Conservation (phyloP, 768 basidiomycete species). For the Mycena latifolia region DNA sequence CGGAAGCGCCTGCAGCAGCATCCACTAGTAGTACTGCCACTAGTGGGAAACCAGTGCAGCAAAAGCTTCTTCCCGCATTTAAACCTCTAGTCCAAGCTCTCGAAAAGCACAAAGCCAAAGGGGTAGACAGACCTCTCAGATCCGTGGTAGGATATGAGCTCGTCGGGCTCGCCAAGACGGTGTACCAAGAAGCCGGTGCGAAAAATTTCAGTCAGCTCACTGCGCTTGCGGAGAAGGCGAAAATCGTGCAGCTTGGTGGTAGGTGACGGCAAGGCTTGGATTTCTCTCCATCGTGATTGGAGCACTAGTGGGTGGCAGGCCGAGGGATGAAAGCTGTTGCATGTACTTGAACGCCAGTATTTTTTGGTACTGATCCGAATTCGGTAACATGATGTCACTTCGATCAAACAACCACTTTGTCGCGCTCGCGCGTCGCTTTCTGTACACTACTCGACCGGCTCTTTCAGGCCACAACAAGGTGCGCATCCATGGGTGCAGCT, state of each 20-base stretch:
- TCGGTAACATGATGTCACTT: neutral
- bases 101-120: slow-evolving; percentile 12
- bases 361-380: no score
- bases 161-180: slow-evolving; percentile 20
- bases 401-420: slow-evolving; percentile 1
- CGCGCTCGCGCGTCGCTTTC: slow-evolving; percentile 1
- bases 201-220: slow-evolving; percentile 48
- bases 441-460: slow-evolving; percentile 6
- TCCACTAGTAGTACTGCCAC: no score
- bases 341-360: no score
- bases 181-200: slow-evolving; percentile 48
- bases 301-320: neutral
- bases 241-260: slow-evolving; percentile 45
- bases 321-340: no score
- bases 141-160: slow-evolving; percentile 22
- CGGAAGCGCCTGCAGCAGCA: no score
- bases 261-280: slow-evolving; percentile 41
- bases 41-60: neutral
- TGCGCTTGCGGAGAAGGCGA: slow-evolving; percentile 42
- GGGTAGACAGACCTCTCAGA: slow-evolving; percentile 20
- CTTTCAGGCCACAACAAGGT: slow-evolving; percentile 35
- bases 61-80: neutral
- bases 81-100: slow-evolving; percentile 15
- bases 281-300: slow-evolving; percentile 17
- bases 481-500: neutral